phyloP scores from a whole-genome alignment of 2,329 filamentous ascomycete genomes.

The Aspergillus flavus region DNA sequence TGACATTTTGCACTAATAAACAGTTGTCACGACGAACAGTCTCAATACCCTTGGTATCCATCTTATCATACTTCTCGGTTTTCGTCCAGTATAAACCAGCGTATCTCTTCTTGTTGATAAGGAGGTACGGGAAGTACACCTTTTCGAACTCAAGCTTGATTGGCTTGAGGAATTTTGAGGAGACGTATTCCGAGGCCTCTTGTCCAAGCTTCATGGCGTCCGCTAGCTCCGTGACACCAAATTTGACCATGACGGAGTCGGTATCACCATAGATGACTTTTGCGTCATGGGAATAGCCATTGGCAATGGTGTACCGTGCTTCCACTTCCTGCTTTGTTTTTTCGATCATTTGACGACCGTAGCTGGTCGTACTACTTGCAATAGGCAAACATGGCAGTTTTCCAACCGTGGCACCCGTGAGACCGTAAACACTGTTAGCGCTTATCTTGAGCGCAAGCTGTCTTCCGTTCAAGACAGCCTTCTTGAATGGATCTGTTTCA shows the following conservation, averaged over 20 bases:
- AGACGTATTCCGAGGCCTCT: slow-evolving; percentile 86
- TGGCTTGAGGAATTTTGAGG: slow-evolving; percentile 88
- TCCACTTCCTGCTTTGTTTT: slow-evolving; percentile 97
- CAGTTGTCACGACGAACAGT: slow-evolving; percentile 98
- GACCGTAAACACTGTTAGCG: slow-evolving; percentile 95
- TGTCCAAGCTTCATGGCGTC: slow-evolving; percentile 95
- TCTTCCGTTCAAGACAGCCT: slow-evolving; percentile 95
- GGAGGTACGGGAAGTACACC: slow-evolving; percentile 94
- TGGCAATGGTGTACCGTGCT: slow-evolving; percentile 82
- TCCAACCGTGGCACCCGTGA: slow-evolving; percentile 93
- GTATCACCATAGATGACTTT: slow-evolving; percentile 99
- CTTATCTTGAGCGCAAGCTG: slow-evolving; percentile 95
- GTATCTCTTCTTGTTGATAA: slow-evolving; percentile 99
- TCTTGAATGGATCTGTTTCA: slow-evolving; percentile 95
- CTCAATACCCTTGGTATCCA: slow-evolving; percentile 99
- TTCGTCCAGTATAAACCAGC: slow-evolving; percentile 98
- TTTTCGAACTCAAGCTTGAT: slow-evolving; percentile 99
- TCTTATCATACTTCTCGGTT: slow-evolving; percentile 94
- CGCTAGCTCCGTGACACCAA: slow-evolving; percentile 81
- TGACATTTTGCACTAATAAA: slow-evolving; percentile 90
- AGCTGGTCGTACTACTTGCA: slow-evolving; percentile 94
- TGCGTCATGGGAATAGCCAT: slow-evolving; percentile 91
- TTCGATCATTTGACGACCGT: slow-evolving; percentile 98
- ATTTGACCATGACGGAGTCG: slow-evolving; percentile 99
- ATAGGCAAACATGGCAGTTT: slow-evolving; percentile 95